Conservation (phyloP, 2,329 filamentous ascomycete genomes). For the Fusarium stilboides region DNA sequence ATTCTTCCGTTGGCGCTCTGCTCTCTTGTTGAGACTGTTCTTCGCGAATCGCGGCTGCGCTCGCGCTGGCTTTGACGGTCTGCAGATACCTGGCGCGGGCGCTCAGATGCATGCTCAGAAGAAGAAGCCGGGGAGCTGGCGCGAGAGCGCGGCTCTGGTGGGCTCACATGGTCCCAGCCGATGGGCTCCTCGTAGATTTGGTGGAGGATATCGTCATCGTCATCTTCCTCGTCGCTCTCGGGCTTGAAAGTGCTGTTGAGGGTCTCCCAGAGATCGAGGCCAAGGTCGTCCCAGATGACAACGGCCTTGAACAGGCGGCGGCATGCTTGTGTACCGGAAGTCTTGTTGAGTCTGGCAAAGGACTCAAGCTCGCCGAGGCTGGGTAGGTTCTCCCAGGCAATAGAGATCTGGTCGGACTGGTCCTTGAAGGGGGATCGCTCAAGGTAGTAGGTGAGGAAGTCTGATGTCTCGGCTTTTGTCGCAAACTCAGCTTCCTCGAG, state of each 20-base stretch:
- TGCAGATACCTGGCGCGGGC: slow-evolving; percentile 37
- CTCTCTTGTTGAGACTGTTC: slow-evolving; percentile 22
- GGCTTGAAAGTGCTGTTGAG: slow-evolving; percentile 41
- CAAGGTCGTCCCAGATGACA: slow-evolving; percentile 58
- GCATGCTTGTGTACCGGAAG: slow-evolving; percentile 56
- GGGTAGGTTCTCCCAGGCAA: slow-evolving; percentile 54
- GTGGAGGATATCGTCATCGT: slow-evolving; percentile 36
- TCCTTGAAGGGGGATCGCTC: slow-evolving; percentile 48
- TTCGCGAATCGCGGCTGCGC: slow-evolving; percentile 33
- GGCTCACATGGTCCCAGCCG: slow-evolving; percentile 31
- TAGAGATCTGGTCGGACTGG: slow-evolving; percentile 54
- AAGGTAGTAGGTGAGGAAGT: slow-evolving; percentile 54
- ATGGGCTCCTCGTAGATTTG: slow-evolving; percentile 35
- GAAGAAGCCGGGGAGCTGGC: slow-evolving; percentile 38
- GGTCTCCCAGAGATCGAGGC: slow-evolving; percentile 54
- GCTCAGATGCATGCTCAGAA: slow-evolving; percentile 31
- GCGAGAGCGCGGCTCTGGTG: slow-evolving; percentile 32
- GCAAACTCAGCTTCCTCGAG: slow-evolving; percentile 51
- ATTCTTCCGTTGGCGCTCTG: slow-evolving; percentile 26
- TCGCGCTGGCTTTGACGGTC: slow-evolving; percentile 37
- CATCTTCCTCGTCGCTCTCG: slow-evolving; percentile 18
- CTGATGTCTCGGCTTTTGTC: slow-evolving; percentile 51
- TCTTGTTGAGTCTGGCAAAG: slow-evolving; percentile 53
- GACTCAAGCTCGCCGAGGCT: slow-evolving; percentile 54
- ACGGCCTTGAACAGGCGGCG: slow-evolving; percentile 57